phyloP scores from a whole-genome alignment of 176 grass and related monocot genomes.

The Oryza brachyantha region DNA sequence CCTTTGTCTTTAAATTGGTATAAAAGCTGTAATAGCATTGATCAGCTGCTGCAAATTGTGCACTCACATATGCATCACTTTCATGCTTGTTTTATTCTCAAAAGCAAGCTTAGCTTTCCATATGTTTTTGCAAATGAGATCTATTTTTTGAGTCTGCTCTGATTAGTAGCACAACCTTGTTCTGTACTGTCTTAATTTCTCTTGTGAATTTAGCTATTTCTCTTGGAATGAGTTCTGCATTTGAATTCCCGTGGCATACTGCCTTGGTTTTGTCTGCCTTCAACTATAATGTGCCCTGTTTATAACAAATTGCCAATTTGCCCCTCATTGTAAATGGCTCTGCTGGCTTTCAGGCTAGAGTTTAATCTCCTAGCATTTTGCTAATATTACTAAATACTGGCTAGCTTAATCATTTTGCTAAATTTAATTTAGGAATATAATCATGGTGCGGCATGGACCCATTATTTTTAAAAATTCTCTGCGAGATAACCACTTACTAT shows the following conservation, averaged over 20 bases:
- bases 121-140: background rate
- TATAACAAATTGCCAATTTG: constrained; percentile 2
- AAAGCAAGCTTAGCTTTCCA: background rate
- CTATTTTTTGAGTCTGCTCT: background rate
- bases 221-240: background rate
- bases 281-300: background rate
- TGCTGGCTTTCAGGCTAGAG: background rate
- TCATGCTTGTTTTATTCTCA: background rate
- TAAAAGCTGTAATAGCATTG: background rate
- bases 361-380: background rate
- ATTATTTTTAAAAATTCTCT: constrained; percentile 18
- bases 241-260: background rate
- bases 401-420: background rate
- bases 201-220: background rate
- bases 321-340: background rate
- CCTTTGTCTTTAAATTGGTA: constrained; percentile 2
- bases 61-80: background rate
- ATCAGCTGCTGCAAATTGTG: background rate
- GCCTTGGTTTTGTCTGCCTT: background rate
- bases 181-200: background rate
- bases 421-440: background rate
- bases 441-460: background rate
- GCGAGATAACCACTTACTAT: background rate
- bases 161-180: background rate
- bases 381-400: constrained; percentile 6